Evolutionary conservation across 75 land plant species (phyloP).

Genomic region (Cupressus sempervirens): DNA sequence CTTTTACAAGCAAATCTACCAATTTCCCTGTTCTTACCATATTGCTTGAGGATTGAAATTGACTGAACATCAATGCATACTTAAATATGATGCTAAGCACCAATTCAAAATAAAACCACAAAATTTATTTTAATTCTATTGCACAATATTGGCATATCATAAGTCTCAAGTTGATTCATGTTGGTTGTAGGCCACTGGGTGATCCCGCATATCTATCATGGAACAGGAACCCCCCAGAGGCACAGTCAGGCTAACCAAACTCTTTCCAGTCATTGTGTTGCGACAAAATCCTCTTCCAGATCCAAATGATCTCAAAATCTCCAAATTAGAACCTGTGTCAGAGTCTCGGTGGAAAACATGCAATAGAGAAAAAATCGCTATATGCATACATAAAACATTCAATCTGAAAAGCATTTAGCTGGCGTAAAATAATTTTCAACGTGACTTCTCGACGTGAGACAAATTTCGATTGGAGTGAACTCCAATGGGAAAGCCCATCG

Average conservation of each 20-base stretch:
- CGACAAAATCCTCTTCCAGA: no score
- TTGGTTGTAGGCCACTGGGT: conserved; percentile 54
- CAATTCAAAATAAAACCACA: neutral
- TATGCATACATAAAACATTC: no score
- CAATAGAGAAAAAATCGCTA: no score
- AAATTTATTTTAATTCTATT: neutral
- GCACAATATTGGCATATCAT: neutral
- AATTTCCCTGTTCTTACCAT: neutral
- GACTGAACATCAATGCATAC: neutral
- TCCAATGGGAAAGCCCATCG: no score
- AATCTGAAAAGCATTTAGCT: no score
- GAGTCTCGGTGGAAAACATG: no score
- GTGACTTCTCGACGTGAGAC: no score
- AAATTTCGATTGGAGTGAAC: no score
- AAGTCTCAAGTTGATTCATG: neutral
- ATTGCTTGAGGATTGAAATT: neutral
- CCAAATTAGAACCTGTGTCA: no score
- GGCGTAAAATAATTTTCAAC: no score
- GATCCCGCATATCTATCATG: conserved; percentile 60
- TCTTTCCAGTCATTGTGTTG: neutral
- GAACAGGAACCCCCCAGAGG: conserved; percentile 40
- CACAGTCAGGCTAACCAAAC: neutral
- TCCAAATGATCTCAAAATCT: no score
- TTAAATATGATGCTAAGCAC: no score
- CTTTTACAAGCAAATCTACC: neutral